Evolutionary conservation across 2,329 filamentous ascomycete genomes (phyloP), one percentile per base, ranked within the genome.

Genomic region (Tolypocladium ovalisporum): DNA sequence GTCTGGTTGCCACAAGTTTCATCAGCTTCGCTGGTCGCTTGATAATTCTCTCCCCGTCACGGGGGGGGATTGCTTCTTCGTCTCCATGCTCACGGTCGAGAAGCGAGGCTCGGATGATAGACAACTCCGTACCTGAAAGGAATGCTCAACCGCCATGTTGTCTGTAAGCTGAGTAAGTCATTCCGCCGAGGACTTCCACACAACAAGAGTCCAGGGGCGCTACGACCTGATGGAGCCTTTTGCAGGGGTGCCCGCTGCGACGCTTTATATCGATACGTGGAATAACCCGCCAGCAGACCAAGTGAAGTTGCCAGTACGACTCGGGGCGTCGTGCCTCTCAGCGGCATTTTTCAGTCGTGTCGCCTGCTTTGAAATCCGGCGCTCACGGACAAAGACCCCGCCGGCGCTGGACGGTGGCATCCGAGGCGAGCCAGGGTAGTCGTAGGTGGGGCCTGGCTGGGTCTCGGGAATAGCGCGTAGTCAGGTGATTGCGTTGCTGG

Each of bases 1-100:
- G 93, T 96, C 88, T 97, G 62, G 64, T 63, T 68, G 67, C 60
- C 61, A 59, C 62, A 56, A 55, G 66, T 72, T 69, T 71, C 70
- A 71, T 73, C 66, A 73, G 71, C 37, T 24, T 39, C 44, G 15
- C 42, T 27, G 12, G 44, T 55, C 52, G 51, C 29, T 35, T 34
- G 9, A 12, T 4, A 22, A n/a, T n/a, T 13, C 17, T 17, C 34
- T 51, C 12, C 9, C 27, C 17, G n/a, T 51, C 29, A 32, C 19
- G 17, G n/a, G 7, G 15, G 10, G 40, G 7, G 6, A 9, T 12
- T 10, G 2, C 29, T 51, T 32, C 29, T 9, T 34, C 29, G 9
- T 34, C 32, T 54, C 24, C 27, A 19, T 19, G 22, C 15, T 32
- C 36, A 6, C 34, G 34, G 34, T 24, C 51, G 51, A 22, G 6